Conservation (phyloP, 2,329 filamentous ascomycete species). For the Pseudogymnoascus sp. region DNA sequence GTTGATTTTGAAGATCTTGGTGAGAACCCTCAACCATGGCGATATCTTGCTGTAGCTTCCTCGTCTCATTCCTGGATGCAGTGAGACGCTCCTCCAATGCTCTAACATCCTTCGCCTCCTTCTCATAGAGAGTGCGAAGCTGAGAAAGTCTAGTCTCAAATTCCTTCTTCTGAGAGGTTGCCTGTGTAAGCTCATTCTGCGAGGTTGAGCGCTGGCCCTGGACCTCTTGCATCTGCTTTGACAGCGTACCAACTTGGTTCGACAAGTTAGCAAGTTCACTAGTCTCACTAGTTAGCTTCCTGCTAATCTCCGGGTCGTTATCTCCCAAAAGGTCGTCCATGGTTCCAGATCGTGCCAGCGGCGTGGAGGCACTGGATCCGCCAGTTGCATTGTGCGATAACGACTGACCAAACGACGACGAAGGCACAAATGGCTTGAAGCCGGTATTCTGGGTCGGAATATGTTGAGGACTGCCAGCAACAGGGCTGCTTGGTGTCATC, state of each 20-base stretch:
- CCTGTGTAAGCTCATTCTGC: constrained; percentile 75
- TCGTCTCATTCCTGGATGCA: constrained; percentile 68
- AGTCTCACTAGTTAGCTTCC: constrained; percentile 80
- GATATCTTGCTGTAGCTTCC: constrained; percentile 76
- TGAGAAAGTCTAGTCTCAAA: constrained; percentile 85
- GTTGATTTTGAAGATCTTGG: constrained; percentile 74
- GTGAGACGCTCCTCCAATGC: constrained; percentile 76
- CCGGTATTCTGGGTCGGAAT: constrained; percentile 32
- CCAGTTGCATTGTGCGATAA: constrained; percentile 72
- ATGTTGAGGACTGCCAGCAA: constrained; percentile 19
- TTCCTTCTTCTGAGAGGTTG: constrained; percentile 80
- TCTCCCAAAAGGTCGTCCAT: constrained; percentile 87
- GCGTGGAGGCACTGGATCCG: constrained; percentile 26
- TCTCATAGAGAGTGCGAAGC: constrained; percentile 81
- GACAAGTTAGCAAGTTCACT: constrained; percentile 91
- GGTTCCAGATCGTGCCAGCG: constrained; percentile 38
- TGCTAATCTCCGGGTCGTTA: constrained; percentile 78
- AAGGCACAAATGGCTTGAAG: constrained; percentile 89
- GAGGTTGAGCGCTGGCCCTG: constrained; percentile 71
- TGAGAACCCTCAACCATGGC: constrained; percentile 73
- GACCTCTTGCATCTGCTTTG: constrained; percentile 90
- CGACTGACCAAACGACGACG: constrained; percentile 83
- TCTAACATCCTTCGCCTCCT: constrained; percentile 82
- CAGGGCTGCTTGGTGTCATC: constrained; percentile 23
- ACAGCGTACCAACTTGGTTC: constrained; percentile 84